phyloP scores from a whole-genome alignment of 2,329 filamentous ascomycete species.

The Xylariaceae sp. region DNA sequence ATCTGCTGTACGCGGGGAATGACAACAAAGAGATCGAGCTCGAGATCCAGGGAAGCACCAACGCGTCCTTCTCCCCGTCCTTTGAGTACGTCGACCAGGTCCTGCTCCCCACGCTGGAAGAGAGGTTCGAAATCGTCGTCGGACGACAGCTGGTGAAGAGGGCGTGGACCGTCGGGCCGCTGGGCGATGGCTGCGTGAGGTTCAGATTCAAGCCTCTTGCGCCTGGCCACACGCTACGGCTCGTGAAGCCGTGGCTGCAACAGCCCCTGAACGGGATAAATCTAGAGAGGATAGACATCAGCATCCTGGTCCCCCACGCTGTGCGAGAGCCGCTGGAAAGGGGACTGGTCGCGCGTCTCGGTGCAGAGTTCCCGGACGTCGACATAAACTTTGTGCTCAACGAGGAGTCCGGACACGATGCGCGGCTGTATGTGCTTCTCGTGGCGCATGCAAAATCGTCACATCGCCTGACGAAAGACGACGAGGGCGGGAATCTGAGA shows the following conservation, averaged over 20 bases:
- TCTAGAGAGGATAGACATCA: slow-evolving; percentile 46
- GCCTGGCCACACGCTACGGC: slow-evolving; percentile 34
- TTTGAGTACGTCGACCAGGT: slow-evolving; percentile 60
- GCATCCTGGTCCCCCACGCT: slow-evolving; percentile 43
- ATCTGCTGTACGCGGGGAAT: slow-evolving; percentile 49
- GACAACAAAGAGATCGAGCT: slow-evolving; percentile 37
- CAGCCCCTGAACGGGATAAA: slow-evolving; percentile 21
- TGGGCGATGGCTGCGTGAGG: slow-evolving; percentile 37
- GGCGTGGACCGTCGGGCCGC: slow-evolving; percentile 46
- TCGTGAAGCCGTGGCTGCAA: slow-evolving; percentile 25
- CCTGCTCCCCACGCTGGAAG: slow-evolving; percentile 48
- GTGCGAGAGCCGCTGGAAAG: slow-evolving; percentile 38
- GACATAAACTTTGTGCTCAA: slow-evolving; percentile 40
- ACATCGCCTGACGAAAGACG: too few species aligned
- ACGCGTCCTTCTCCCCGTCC: slow-evolving; percentile 51
- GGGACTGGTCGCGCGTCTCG: slow-evolving; percentile 37
- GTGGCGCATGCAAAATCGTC: slow-evolving; percentile 46
- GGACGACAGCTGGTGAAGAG: slow-evolving; percentile 40
- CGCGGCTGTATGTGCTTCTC: slow-evolving; percentile 51
- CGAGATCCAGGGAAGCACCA: slow-evolving; percentile 53
- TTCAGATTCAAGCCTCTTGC: slow-evolving; percentile 40
- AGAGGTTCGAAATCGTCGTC: slow-evolving; percentile 43
- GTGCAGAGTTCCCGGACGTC: slow-evolving; percentile 37
- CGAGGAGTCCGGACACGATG: slow-evolving; percentile 47
- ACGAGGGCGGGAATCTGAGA: too few species aligned